Percentiles rank a stretch among this genome's conserved stretches.
These are phyloP conservation scores for Backusella sp. DNA, from an alignment of 192 early-diverging fungal genomes.

Conservation along the genomic window DNA sequence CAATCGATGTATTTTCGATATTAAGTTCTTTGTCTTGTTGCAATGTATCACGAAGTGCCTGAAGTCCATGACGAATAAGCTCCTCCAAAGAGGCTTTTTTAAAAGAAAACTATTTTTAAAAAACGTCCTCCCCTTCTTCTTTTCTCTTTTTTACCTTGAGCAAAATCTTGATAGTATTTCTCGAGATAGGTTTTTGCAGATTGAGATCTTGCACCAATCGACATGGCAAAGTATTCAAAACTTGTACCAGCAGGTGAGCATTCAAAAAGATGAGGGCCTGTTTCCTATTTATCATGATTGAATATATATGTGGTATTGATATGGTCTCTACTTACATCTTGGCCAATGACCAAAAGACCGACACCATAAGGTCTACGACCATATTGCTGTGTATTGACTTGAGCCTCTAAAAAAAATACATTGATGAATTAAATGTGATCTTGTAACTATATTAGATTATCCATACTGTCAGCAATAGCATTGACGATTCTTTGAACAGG, in stretches of 20 bases:
- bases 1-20: slow-evolving; percentile 85
- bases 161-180: slow-evolving; percentile 82
- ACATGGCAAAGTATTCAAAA: slow-evolving; percentile 91
- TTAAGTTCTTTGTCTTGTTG: slow-evolving; percentile 95
- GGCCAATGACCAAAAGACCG: slow-evolving; percentile 88
- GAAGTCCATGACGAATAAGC: slow-evolving; percentile 85
- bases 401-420: slow-evolving; percentile 67
- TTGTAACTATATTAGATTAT: neutral
- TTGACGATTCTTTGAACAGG: slow-evolving; percentile 85
- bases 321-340: slow-evolving; percentile 48
- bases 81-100: slow-evolving; percentile 64
- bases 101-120: neutral
- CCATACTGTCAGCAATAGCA: slow-evolving; percentile 82
- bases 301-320: neutral
- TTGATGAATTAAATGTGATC: neutral
- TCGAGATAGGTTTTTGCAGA: slow-evolving; percentile 97
- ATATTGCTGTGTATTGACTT: slow-evolving; percentile 96
- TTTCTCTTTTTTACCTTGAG: slow-evolving; percentile 49
- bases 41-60: slow-evolving; percentile 88
- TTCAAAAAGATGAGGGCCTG: slow-evolving; percentile 95
- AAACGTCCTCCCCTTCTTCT: neutral
- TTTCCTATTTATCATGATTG: slow-evolving; percentile 40
- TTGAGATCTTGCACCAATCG: slow-evolving; percentile 95
- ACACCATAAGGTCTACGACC: slow-evolving; percentile 98
- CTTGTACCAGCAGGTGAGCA: slow-evolving; percentile 91